These are phyloP conservation scores for Wallacemonas collosoma DNA, from an alignment of 208 protist genomes.

Conservation along the genomic window DNA sequence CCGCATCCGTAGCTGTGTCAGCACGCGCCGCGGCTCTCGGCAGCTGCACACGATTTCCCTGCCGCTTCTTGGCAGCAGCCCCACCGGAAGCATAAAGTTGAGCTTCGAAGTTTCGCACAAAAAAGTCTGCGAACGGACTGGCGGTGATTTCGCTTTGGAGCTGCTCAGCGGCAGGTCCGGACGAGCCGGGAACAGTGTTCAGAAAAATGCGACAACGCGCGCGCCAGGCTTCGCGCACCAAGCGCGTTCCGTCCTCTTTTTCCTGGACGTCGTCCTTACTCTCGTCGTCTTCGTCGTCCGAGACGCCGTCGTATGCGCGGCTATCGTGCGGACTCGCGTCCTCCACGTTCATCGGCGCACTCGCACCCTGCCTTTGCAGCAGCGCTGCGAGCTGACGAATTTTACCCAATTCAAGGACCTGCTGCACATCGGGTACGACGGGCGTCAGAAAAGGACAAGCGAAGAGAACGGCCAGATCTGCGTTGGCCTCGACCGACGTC, in stretches of 20 bases:
- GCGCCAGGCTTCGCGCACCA: conserved; percentile 1
- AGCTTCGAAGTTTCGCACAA: background rate
- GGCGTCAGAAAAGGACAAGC: conserved; percentile 47
- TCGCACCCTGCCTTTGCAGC: conserved; percentile 24
- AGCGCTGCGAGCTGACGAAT: conserved; percentile 32
- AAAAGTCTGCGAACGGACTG: conserved; percentile 6
- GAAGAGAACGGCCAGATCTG: conserved; percentile 32
- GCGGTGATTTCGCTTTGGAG: background rate
- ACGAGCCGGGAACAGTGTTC: background rate
- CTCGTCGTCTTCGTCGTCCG: background rate
- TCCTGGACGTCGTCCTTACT: background rate
- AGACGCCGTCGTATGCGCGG: background rate
- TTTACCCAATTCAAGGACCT: conserved; percentile 50
- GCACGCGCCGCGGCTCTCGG: background rate
- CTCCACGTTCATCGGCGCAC: background rate
- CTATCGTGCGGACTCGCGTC: too few relatives aligned
- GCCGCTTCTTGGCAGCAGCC: background rate
- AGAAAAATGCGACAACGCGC: background rate
- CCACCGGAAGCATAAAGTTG: background rate
- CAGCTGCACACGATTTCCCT: too few relatives aligned
- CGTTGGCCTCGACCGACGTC: background rate
- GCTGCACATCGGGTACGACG: conserved; percentile 33
- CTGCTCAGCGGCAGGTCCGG: background rate
- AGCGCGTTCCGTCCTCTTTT: background rate
- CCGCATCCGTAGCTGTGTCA: background rate